Evolutionary conservation across 139 green algal species (phyloP), one percentile per base, ranked within the genome.

Genomic region (Coelastrella sp.): DNA sequence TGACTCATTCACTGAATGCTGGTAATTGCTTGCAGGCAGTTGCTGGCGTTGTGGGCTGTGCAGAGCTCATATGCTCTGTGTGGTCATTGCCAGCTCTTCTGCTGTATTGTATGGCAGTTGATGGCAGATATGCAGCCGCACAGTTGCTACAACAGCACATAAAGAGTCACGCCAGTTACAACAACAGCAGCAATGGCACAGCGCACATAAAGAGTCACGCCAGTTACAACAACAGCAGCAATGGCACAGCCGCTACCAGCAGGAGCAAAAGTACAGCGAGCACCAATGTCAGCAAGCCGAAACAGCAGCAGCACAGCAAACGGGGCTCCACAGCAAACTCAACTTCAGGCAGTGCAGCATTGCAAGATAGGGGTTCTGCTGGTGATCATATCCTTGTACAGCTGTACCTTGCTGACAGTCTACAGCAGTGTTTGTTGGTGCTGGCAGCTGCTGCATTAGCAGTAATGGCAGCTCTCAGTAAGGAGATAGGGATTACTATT

Each of bases 401-500:
- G 60, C 61, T 85, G 13, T 5, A n/a, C 32, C 59, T 20, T 5
- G 77, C 23, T 10, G 79, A 73, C 22, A 23, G 17, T 13, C 23
- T 78, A 81, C 89, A 73, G 61, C 93, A 96, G 83, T 97, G 94
- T 94, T 58, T 56, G 16, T 73, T 82, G 6, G 66, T 97, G 20
- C 83, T 56, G 4, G 91, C 22, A 0, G 93, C 92, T 0, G 59
- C 95, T 47, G 23, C 80, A n/a, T 90, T 96, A 22, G 86, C 89
- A 13, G 91, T 91, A 87, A 19, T 73, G 3, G 95, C 94, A 23
- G 95, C 95, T 7, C 91, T 98, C 7, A 90, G 91, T 20, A 98
- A 98, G 89, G 96, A 98, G 90, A 98, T 97, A 79, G 96, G 96
- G 60, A 97, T 98, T 84, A 97, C 95, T 0, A 87, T 95, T 47